phyloP scores from a whole-genome alignment of 179 eudicot genomes.

The Silene coronaria region DNA sequence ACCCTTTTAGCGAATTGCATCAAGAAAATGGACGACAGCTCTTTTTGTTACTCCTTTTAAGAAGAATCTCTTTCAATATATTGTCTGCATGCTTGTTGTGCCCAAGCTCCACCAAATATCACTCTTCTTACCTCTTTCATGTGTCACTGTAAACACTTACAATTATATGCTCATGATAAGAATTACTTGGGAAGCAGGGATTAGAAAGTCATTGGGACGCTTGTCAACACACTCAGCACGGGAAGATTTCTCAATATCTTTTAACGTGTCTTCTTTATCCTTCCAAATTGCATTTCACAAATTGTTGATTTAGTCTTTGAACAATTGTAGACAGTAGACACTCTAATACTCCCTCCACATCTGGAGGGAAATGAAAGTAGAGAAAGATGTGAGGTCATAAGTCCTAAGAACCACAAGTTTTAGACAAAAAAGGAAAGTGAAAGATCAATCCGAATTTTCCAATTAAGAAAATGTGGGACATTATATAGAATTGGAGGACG shows the following conservation, averaged over 20 bases:
- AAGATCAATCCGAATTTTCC: too few species aligned
- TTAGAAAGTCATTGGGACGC: not conserved
- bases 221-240: not conserved
- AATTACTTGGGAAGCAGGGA: not conserved
- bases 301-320: not conserved
- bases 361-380: too few species aligned
- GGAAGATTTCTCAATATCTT: not conserved
- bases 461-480: too few species aligned
- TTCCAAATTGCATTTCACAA: not conserved
- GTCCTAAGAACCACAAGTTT: too few species aligned
- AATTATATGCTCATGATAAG: not conserved
- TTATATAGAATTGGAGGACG: too few species aligned
- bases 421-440: too few species aligned
- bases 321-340: not conserved
- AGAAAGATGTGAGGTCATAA: too few species aligned
- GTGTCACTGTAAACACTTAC: not conserved
- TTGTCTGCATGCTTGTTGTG: slow-evolving; percentile 1
- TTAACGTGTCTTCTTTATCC: not conserved
- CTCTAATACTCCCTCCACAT: too few species aligned
- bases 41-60: not conserved
- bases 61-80: not conserved
- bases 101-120: not conserved
- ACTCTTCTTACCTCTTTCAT: not conserved
- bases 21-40: not conserved
- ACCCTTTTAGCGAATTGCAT: slow-evolving; percentile 7